phyloP scores from a whole-genome alignment of 306 rosid genomes.

The Cicer pinnatifidum region DNA sequence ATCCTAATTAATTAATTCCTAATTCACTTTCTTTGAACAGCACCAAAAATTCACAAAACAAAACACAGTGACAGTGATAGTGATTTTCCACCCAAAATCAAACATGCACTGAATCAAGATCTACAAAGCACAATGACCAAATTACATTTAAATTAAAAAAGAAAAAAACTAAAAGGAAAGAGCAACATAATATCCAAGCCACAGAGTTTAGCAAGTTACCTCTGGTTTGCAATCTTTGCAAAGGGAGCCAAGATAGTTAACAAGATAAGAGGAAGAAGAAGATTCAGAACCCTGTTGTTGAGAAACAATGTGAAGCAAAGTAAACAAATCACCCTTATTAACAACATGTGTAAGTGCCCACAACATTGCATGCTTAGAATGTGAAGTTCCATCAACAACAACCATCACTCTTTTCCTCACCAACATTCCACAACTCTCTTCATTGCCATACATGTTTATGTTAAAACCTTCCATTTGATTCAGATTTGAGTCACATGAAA shows the following conservation, averaged over 20 bases:
- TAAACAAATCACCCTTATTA: slow-evolving; percentile 78
- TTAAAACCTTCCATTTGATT: slow-evolving; percentile 65
- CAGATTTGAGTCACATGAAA: slow-evolving; percentile 44
- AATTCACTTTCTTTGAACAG: slow-evolving; percentile 29
- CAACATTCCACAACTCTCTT: slow-evolving; percentile 49
- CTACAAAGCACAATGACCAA: slow-evolving; percentile 26
- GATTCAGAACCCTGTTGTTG: slow-evolving; percentile 48
- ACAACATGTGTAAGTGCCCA: slow-evolving; percentile 93
- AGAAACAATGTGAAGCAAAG: slow-evolving; percentile 79
- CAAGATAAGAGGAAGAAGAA: slow-evolving; percentile 60
- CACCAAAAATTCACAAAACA: slow-evolving; percentile 19
- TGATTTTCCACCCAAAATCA: no score
- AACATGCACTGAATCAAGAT: slow-evolving; percentile 41
- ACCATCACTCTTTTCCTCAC: slow-evolving; percentile 93
- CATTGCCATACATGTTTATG: slow-evolving; percentile 59
- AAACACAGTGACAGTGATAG: no score
- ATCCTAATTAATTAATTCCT: background rate
- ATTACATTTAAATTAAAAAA: background rate
- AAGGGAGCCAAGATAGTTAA: slow-evolving; percentile 72
- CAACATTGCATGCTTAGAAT: slow-evolving; percentile 86
- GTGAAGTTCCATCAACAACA: slow-evolving; percentile 72
- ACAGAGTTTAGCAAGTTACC: slow-evolving; percentile 48
- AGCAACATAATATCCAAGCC: no score
- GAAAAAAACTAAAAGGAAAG: background rate
- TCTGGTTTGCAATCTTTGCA: slow-evolving; percentile 91